A percentile compares a stretch with the other conserved stretches of the same genome.
Conservation (phyloP, 2,329 filamentous ascomycete species). For the Pezicula neosporulosa region DNA sequence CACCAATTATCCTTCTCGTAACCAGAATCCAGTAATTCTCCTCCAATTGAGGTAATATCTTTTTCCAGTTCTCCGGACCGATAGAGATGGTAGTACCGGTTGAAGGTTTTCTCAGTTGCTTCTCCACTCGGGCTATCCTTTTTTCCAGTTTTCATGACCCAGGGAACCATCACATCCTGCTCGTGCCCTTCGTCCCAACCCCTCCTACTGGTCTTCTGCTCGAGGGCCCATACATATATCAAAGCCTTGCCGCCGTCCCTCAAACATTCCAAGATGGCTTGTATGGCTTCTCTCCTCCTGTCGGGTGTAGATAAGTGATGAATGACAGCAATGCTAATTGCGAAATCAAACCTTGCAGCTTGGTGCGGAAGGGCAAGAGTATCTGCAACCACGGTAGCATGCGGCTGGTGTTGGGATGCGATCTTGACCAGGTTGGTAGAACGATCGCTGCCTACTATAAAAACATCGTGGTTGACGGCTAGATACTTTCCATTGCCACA, state of each 20-base stretch:
- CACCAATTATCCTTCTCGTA: constrained; percentile 99
- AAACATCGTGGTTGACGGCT: constrained; percentile 70
- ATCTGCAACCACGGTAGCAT: constrained; percentile 76
- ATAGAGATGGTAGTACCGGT: constrained; percentile 95
- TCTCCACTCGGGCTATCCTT: constrained; percentile 24
- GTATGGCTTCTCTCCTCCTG: constrained; percentile 70
- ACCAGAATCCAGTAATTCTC: constrained; percentile 71
- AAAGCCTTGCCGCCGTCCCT: constrained; percentile 61
- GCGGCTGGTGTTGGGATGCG: constrained; percentile 45
- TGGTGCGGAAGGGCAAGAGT: constrained; percentile 80
- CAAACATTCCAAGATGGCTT: constrained; percentile 66
- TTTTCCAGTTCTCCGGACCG: constrained; percentile 80
- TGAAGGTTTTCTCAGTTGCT: constrained; percentile 48
- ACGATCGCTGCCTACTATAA: constrained; percentile 82
- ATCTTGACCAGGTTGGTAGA: constrained; percentile 55
- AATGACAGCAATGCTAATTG: constrained; percentile 88
- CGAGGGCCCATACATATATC: constrained; percentile 92
- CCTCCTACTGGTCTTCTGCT: constrained; percentile 81
- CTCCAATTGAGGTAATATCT: constrained; percentile 72
- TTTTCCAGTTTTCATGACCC: constrained; percentile 62
- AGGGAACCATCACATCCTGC: constrained; percentile 94
- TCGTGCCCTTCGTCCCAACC: constrained; percentile 82
- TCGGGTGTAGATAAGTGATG: constrained; percentile 83
- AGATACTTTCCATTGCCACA: constrained; percentile 98
- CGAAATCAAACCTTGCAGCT: constrained; percentile 70